Conservation (phyloP, 192 early-diverging fungal genomes). For the Allomyces macrogynus region DNA sequence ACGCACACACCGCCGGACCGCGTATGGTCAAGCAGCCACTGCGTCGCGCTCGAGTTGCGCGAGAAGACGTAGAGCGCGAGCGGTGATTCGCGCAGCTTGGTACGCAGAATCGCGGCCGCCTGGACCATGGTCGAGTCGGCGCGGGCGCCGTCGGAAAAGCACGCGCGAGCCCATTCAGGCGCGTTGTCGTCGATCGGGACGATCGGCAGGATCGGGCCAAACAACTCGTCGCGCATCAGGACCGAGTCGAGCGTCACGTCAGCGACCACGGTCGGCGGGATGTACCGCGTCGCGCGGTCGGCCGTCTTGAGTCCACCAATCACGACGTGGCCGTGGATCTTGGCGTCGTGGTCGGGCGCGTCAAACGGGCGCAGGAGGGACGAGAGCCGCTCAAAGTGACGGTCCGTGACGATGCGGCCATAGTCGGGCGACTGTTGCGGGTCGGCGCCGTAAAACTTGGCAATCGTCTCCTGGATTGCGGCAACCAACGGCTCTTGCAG, state of each 20-base stretch:
- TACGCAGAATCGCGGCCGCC: background rate
- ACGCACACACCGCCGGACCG: slow-evolving; percentile 52
- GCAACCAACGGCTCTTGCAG: slow-evolving; percentile 33
- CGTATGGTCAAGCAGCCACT: slow-evolving; percentile 37
- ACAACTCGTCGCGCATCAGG: slow-evolving; percentile 70
- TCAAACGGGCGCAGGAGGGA: slow-evolving; percentile 23
- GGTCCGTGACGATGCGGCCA: slow-evolving; percentile 46
- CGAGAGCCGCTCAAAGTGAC: slow-evolving; percentile 48
- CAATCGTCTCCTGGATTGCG: slow-evolving; percentile 21
- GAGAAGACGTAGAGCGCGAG: slow-evolving; percentile 63
- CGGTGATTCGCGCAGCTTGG: slow-evolving; percentile 33
- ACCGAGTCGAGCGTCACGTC: slow-evolving; percentile 34
- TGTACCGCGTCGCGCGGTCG: slow-evolving; percentile 39
- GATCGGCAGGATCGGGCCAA: slow-evolving; percentile 80
- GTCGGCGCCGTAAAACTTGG: slow-evolving; percentile 24
- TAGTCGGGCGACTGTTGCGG: slow-evolving; percentile 27
- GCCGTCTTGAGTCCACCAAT: slow-evolving; percentile 28
- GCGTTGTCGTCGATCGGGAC: slow-evolving; percentile 34
- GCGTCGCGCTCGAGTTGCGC: slow-evolving; percentile 20
- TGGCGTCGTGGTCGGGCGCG: background rate
- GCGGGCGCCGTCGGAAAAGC: background rate
- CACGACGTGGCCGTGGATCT: slow-evolving; percentile 24
- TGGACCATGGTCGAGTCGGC: background rate
- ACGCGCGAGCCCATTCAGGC: background rate
- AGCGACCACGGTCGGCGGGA: slow-evolving; percentile 65